Evolutionary conservation across 441 rosid species (phyloP), one percentile per base, ranked within the genome.

Genomic region (Biscutella laevigata): DNA sequence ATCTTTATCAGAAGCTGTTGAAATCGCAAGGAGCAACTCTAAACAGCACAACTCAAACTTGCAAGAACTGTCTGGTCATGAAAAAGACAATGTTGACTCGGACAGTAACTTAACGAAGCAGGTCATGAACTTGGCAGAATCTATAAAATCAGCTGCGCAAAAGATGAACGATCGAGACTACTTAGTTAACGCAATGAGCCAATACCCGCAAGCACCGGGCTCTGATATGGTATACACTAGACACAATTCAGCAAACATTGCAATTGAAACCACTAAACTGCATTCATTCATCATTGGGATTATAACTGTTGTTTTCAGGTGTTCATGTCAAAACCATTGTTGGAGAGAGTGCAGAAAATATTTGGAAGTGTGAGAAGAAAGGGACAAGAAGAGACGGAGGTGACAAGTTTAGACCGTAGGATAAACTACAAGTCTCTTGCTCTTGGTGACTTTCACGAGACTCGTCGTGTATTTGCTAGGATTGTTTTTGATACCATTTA

Each of bases 401-500:
- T 24, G n/a, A 49, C 56, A 28, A 55, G 41, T 17, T 25, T 38
- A 45, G 57, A 66, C 26, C 51, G 59, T 32, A 56, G 55, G 59
- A 59, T 74, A 38, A 34, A 66, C 36, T 46, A 50, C 51, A 63
- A 74, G 65, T 66, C 72, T 17, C 64, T 62, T 53, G 67, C 64
- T 32, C 47, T 60, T 6, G 97, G 97, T 19, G 72, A 42, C 59
- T 60, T 81, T 64, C 62, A 52, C 10, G 91, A 90, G 68, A 57
- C 77, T 11, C 81, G 89, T 42, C 87, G 80, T 71, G 67, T 61
- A 0, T 84, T 90, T 71, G 91, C 95, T 16, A 70, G 94, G 71
- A 63, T 86, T 41, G 83, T 81, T 39, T 86, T 90, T 40, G 94
- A 90, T 71, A 84, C 97, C 0, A 54, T 86, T 22, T 89, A 76